A percentile compares a stretch with the other conserved stretches of the same genome.
Conservation (phyloP, 148 eudicot genomes). For the Heliamphora exappendiculata region DNA sequence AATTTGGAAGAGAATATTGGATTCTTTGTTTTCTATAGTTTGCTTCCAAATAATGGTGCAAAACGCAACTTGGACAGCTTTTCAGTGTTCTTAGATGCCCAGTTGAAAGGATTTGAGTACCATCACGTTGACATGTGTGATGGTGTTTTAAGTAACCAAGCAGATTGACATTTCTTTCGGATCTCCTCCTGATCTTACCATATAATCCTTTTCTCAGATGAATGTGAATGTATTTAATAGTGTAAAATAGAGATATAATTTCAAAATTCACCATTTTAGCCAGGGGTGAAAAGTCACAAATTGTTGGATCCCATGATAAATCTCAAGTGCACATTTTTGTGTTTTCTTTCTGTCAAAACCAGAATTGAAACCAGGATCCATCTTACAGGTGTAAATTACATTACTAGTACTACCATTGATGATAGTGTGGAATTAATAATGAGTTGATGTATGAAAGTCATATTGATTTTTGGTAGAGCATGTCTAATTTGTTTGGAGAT, state of each 20-base stretch:
- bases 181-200: too few relatives aligned
- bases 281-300: background rate
- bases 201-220: too few relatives aligned
- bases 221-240: background rate
- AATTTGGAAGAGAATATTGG: background rate
- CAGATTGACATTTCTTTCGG: too few relatives aligned
- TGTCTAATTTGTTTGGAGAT: background rate
- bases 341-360: background rate
- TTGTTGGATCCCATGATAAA: background rate
- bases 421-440: background rate
- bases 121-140: background rate
- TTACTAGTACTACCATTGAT: background rate
- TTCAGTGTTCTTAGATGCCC: background rate
- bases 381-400: background rate
- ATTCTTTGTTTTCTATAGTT: background rate
- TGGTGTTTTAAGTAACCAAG: background rate
- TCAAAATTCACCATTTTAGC: background rate
- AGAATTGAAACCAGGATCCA: background rate
- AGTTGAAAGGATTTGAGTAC: background rate
- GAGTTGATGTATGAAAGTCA: background rate
- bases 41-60: background rate
- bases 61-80: too few relatives aligned
- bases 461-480: background rate
- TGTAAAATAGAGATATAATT: background rate
- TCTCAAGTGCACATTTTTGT: background rate